Evolutionary conservation across 106 monocot species (phyloP), one percentile per base, ranked within the genome.

Genomic region (Iris macrosiphon): DNA sequence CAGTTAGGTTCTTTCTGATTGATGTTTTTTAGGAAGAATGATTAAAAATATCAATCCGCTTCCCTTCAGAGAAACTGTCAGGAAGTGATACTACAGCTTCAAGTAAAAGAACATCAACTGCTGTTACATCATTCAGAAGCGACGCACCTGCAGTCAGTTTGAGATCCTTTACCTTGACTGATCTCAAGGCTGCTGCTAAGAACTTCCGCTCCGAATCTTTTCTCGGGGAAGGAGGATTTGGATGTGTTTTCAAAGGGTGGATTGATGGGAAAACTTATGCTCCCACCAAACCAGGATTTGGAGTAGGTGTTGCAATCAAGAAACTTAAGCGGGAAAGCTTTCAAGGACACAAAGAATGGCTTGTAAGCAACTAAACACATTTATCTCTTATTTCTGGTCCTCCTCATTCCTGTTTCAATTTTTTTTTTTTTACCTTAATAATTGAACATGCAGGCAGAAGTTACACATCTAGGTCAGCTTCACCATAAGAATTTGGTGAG

Each of bases 281-380:
- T 43, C 92, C 92, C 4, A 66, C 73, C 0, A 83, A 39, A 63
- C 83, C 87, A 20, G 92, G 87, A 27, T 6, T 41, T 23, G 92
- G 92, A 43, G 68, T 83, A 49, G 79, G 82, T 16, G 92, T 93
- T 16, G 92, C 92, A 45, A 69, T 93, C 44, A 93, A 93, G 74
- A 93, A 77, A 72, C 76, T 93, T 14, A 93, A 87, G 60, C 32
- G 69, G 41, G 87, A 93, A 59, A 93, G 92, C 79, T 77, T 72
- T 67, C 92, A 92, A 79, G 92, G 92, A 18, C 87, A 87, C 57
- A 87, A 77, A 45, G 92, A 92, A 71, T 92, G 92, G 87, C 86
- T 93, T 69, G 91, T 90, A 69, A 52, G 72, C 42, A 7, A 18
- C 61, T 22, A 57, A 18, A 15, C 34, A 35, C n/a, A n/a, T 48